Evolutionary conservation across 805 yeast species (phyloP).

Genomic region (Cyberlindnera xishuangbannaensis): DNA sequence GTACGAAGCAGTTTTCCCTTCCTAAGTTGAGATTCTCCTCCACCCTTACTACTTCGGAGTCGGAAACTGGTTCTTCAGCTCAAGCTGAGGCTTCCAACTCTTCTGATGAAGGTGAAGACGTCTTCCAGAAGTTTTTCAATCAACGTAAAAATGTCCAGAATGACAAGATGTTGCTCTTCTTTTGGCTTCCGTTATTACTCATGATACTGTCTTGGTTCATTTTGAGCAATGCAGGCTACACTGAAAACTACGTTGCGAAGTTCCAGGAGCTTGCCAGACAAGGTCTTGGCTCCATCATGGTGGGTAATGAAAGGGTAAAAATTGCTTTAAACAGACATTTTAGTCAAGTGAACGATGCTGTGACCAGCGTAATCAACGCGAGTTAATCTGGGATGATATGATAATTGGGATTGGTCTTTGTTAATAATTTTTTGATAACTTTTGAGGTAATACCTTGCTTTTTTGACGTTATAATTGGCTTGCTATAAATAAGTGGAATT

Average conservation of each 20-base stretch:
- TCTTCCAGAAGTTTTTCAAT: conserved; percentile 33
- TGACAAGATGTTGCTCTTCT: conserved; percentile 80
- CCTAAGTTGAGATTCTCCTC: conserved; percentile 16
- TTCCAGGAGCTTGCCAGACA: conserved; percentile 37
- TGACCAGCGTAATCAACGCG: conserved; percentile 27
- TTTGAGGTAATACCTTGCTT: not conserved
- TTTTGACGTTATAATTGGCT: not conserved
- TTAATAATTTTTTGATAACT: too few relatives aligned
- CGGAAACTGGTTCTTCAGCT: conserved; percentile 7
- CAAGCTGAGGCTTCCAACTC: conserved; percentile 6
- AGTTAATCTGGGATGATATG: conserved; percentile 5
- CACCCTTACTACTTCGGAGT: conserved; percentile 5
- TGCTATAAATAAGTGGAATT: too few relatives aligned
- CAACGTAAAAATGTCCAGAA: conserved; percentile 46
- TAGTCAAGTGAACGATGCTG: conserved; percentile 37
- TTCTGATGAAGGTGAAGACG: conserved; percentile 26
- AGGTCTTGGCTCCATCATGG: conserved; percentile 40
- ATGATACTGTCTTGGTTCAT: conserved; percentile 45
- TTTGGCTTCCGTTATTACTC: conserved; percentile 81
- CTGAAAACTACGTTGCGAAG: conserved; percentile 29
- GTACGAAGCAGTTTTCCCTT: conserved; percentile 12
- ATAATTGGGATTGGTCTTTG: not conserved
- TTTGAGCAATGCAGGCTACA: conserved; percentile 30
- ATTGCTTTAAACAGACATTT: conserved; percentile 34
- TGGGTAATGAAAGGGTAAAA: conserved; percentile 47